These are phyloP conservation scores for Malbranchea cinnamomea DNA, from an alignment of 2,329 filamentous ascomycete genomes.

Conservation along the genomic window DNA sequence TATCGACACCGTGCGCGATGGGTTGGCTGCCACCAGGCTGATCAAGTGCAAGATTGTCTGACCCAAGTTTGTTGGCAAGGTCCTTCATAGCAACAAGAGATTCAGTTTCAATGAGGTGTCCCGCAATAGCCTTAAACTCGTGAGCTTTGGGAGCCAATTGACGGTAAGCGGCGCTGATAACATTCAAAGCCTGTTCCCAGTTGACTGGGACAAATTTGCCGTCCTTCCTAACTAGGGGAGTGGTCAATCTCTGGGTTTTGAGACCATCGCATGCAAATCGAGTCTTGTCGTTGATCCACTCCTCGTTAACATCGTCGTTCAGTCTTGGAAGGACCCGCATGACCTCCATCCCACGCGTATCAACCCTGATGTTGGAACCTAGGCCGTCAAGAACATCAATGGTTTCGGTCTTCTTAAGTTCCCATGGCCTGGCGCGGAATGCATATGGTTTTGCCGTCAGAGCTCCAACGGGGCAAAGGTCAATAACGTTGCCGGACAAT, in stretches of 20 bases:
- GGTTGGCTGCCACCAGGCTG: slow-evolving; percentile 72
- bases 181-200: slow-evolving; percentile 88
- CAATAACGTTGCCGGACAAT: slow-evolving; percentile 92
- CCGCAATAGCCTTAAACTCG: slow-evolving; percentile 91
- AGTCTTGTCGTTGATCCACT: slow-evolving; percentile 99
- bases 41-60: slow-evolving; percentile 88
- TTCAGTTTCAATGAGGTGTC: slow-evolving; percentile 82
- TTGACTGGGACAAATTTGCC: slow-evolving; percentile 83
- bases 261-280: slow-evolving; percentile 93
- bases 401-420: slow-evolving; percentile 88
- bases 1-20: slow-evolving; percentile 79
- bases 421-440: slow-evolving; percentile 93
- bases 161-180: slow-evolving; percentile 69
- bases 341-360: slow-evolving; percentile 84
- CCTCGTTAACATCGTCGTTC: slow-evolving; percentile 97
- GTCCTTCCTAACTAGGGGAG: slow-evolving; percentile 73
- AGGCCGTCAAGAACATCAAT: slow-evolving; percentile 87
- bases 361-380: slow-evolving; percentile 87
- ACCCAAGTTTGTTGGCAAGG: slow-evolving; percentile 87
- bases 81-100: slow-evolving; percentile 95
- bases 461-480: slow-evolving; percentile 93
- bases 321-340: slow-evolving; percentile 87
- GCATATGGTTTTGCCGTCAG: slow-evolving; percentile 95
- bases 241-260: slow-evolving; percentile 89
- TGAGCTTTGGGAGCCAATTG: slow-evolving; percentile 70